These are phyloP conservation scores for Eimeria mitis DNA, from an alignment of 169 alveolate species.

Conservation along the genomic window DNA sequence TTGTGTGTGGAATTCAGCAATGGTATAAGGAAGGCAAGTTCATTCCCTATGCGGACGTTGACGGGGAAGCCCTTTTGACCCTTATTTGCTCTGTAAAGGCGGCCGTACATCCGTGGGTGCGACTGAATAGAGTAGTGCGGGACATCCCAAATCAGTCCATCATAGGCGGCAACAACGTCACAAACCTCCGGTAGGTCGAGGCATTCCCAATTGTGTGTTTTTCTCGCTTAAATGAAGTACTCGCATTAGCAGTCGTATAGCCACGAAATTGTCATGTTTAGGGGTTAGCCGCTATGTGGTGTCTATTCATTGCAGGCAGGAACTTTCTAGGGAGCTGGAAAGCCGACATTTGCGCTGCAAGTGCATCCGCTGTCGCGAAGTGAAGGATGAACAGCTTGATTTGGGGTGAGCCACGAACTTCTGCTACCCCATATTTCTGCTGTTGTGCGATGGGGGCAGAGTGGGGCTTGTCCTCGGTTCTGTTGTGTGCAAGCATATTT, in stretches of 20 bases:
- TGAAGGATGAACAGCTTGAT: slow-evolving; percentile 87
- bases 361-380: slow-evolving; percentile 97
- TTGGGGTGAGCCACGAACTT: slow-evolving; percentile 55
- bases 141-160: slow-evolving; percentile 97
- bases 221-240: not conserved
- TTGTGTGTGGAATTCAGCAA: not conserved
- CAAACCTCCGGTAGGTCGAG: slow-evolving; percentile 94
- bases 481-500: not conserved
- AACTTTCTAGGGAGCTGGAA: slow-evolving; percentile 88
- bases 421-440: not conserved
- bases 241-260: not conserved
- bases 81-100: slow-evolving; percentile 90
- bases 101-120: slow-evolving; percentile 97
- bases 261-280: not conserved
- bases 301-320: slow-evolving; percentile 48
- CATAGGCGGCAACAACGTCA: slow-evolving; percentile 95
- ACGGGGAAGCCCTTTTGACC: slow-evolving; percentile 78
- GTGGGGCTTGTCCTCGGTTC: not conserved
- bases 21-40: slow-evolving; percentile 89
- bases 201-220: not conserved
- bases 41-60: slow-evolving; percentile 94
- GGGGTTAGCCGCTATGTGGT: not conserved
- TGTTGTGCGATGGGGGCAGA: not conserved
- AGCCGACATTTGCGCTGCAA: slow-evolving; percentile 91
- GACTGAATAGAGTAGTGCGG: slow-evolving; percentile 95